A percentile compares a stretch with the other conserved stretches of the same genome.
Evolutionary conservation across 768 basidiomycete genomes (phyloP).

Genomic region (Panaeolus cyanescens): DNA sequence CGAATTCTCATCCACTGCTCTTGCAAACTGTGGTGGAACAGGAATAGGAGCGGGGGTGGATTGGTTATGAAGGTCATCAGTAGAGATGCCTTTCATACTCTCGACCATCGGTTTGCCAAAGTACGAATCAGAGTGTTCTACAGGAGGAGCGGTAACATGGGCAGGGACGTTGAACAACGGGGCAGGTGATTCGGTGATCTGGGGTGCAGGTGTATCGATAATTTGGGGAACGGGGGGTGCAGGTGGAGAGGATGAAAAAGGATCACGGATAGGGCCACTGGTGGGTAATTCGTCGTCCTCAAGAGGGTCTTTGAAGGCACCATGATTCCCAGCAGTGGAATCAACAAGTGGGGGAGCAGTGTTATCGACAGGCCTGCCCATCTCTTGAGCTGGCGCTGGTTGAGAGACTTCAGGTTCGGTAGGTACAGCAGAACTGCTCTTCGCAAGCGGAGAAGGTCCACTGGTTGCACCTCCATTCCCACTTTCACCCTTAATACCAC

Average conservation of each 20-base stretch:
- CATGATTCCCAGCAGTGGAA: conserved; percentile 43
- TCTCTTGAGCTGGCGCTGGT: conserved; percentile 9
- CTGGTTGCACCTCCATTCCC: too few relatives aligned
- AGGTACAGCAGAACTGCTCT: conserved; percentile 21
- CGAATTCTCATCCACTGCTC: conserved; percentile 19
- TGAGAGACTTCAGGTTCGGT: conserved; percentile 6
- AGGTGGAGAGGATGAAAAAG: conserved; percentile 20
- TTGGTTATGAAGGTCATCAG: conserved; percentile 7
- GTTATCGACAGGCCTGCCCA: conserved; percentile 30
- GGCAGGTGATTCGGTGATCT: neutral
- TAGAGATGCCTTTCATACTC: conserved; percentile 17
- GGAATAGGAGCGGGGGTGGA: conserved; percentile 5
- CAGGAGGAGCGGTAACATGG: neutral
- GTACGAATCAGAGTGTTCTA: conserved; percentile 25
- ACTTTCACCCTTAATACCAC: too few relatives aligned
- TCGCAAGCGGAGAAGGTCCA: conserved; percentile 48
- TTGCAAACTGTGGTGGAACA: conserved; percentile 12
- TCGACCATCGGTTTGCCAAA: conserved; percentile 29
- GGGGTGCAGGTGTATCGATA: conserved; percentile 10
- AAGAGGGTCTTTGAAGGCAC: conserved; percentile 53
- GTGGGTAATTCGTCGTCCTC: conserved; percentile 42
- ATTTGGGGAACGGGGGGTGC: too few relatives aligned
- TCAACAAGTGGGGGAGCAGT: conserved; percentile 42
- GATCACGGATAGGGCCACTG: conserved; percentile 29
- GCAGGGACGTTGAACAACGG: neutral